Base-by-base conservation (phyloP, 768 basidiomycete genomes). In the Sutorius australiensis region DNA sequence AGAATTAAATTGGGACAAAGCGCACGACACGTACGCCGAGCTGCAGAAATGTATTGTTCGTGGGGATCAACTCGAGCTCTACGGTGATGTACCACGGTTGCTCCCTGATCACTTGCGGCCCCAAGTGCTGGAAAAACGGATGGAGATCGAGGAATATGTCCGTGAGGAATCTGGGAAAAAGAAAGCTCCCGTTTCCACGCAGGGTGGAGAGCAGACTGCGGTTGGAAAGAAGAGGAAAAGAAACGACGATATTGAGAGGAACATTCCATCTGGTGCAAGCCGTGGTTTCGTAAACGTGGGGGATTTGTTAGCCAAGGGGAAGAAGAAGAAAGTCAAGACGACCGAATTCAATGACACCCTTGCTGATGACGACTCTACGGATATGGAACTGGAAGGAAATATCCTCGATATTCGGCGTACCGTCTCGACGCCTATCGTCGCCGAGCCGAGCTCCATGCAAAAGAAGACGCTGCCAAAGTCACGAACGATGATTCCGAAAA, bases 41-140 rank as follows among this genome's bases (percentile, higher is more conserved):
- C 90, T 98, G 3, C 95, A 98, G 67, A 85, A 82, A 61, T 80
- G 86, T 38, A 97, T 99, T 66, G 79, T 86, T 45, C 83, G 85
- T 50, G 93, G 93, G 24, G 86, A 89, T 49, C 79, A 87, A 56
- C 82, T 97, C 31, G 94, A 98, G 67, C 78, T 98, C 10, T 99
- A 93, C 62, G 84, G 79, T n/a, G 97, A 99, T 66, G 90, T 95
- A 46, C 82, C 85, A 53, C 87, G 92, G 0, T 74, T 99, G 11
- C 73, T 98, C 3, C 94, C 95, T 0, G 81, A 79, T 34, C 78
- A 89, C 56, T 70, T 86, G 57, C 84, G 86, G 40, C 94, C 94
- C 0, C 76, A 82, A 54, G 87, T 83, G 59, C 69, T 92, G 32
- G 89, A 95, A 71, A 87, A 86, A 71, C 75, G 73, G 19, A 92